Conservation (phyloP, 768 basidiomycete genomes). For the Russula sp. region DNA sequence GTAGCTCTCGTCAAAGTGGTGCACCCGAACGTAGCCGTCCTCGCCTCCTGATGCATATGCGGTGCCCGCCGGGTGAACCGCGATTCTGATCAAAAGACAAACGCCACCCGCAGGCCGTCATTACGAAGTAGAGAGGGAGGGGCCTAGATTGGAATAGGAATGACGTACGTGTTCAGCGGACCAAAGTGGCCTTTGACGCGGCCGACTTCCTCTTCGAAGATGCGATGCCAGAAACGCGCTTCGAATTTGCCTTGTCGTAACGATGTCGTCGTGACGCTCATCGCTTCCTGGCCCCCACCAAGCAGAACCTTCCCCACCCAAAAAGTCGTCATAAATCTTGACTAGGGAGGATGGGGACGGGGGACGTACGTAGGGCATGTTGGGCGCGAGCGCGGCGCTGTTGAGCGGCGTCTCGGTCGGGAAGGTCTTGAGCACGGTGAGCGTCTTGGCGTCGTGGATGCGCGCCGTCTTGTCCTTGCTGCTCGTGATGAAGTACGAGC, state of each 20-base stretch:
- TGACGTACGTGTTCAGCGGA: conserved; percentile 87
- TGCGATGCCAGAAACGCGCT: conserved; percentile 95
- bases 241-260: conserved; percentile 95
- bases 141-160: background rate
- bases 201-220: conserved; percentile 95
- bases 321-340: too few relatives aligned
- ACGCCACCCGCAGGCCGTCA: conserved; percentile 8
- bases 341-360: background rate
- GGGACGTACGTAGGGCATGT: conserved; percentile 69
- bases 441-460: conserved; percentile 85
- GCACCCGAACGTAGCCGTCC: conserved; percentile 89
- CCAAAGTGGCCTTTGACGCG: conserved; percentile 98
- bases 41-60: conserved; percentile 93
- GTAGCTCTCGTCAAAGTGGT: conserved; percentile 93
- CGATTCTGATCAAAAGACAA: conserved; percentile 51
- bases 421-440: conserved; percentile 90
- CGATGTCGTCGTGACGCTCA: conserved; percentile 94
- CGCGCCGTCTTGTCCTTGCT: conserved; percentile 96
- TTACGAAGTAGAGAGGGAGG: background rate
- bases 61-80: conserved; percentile 84
- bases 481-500: conserved; percentile 92
- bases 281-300: conserved; percentile 97
- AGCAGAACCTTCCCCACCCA: conserved; percentile 59
- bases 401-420: conserved; percentile 93
- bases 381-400: conserved; percentile 81